phyloP scores from a whole-genome alignment of 164 flowering plant species.

The Dillenia suffruticosa region DNA sequence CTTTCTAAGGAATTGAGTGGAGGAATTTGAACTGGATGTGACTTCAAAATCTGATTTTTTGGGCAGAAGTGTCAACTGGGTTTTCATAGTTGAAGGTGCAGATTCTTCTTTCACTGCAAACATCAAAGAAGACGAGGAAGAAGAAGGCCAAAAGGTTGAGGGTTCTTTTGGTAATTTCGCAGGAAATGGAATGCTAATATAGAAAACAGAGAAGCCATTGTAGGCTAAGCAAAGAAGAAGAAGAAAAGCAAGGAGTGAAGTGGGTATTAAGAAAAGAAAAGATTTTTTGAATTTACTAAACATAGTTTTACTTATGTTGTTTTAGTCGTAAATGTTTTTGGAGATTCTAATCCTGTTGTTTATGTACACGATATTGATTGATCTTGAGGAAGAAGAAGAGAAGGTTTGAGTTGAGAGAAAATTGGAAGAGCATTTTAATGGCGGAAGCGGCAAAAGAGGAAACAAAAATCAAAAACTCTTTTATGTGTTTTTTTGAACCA shows the following conservation, averaged over 20 bases:
- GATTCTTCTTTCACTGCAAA: slow-evolving; percentile 39
- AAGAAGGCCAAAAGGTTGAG: slow-evolving; percentile 11
- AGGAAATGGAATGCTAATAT: slow-evolving; percentile 19
- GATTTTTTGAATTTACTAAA: slow-evolving; percentile 20
- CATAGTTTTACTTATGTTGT: slow-evolving; percentile 1
- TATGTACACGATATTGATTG: not conserved
- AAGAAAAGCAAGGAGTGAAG: slow-evolving; percentile 24
- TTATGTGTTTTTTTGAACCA: not conserved
- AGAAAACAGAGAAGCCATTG: slow-evolving; percentile 32
- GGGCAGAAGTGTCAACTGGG: slow-evolving; percentile 24
- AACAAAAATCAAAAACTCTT: not conserved
- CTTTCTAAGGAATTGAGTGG: slow-evolving; percentile 9
- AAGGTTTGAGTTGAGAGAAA: slow-evolving; percentile 1
- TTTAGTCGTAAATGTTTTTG: slow-evolving; percentile 9
- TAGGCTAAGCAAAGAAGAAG: slow-evolving; percentile 33
- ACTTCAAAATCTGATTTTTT: slow-evolving; percentile 9
- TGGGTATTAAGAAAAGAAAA: slow-evolving; percentile 20
- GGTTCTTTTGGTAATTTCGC: slow-evolving; percentile 13
- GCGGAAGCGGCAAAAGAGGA: slow-evolving; percentile 32
- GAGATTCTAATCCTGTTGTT: slow-evolving; percentile 3
- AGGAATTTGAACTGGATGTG: not conserved
- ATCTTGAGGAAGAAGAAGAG: not conserved
- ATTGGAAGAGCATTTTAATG: slow-evolving; percentile 20
- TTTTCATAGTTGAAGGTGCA: slow-evolving; percentile 23
- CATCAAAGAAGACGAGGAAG: slow-evolving; percentile 26